Evolutionary conservation across 768 basidiomycete genomes (phyloP), one percentile per base, ranked within the genome.

Genomic region (Serendipita sp.): DNA sequence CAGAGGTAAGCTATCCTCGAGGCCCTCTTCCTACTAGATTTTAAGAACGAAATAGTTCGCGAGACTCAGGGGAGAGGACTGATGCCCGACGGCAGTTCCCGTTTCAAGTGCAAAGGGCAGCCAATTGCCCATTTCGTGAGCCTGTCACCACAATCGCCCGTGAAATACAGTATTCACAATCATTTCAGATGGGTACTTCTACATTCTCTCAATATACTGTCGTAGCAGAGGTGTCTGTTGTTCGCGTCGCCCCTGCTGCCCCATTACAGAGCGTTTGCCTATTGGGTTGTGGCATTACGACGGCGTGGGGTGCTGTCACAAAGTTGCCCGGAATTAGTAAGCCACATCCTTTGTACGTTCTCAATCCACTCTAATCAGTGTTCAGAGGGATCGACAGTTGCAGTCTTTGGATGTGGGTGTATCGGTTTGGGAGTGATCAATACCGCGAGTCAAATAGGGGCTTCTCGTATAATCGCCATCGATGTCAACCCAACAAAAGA

Each of bases 141-240:
- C 76, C 4, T 45, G 26, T 43, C 24, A 13, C n/a, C n/a, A n/a
- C n/a, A n/a, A n/a, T n/a, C 44, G 31, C 64, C 14, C n/a, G 14
- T 44, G 22, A 28, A n/a, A 13, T 44, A 13, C 63, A 31, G 33
- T 20, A 22, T 17, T 51, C 22, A 38, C 14, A 38, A 38, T 7
- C 38, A 7, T 56, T 61, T 38, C 63, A 96, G 93, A 99, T 98
- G 96, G 96, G 96, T 44, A 91, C 88, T 28, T 98, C 95, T 33
- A 95, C 96, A 2, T 99, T 99, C 78, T 96, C 95, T n/a, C 94
- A 98, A 72, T 99, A 98, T 78, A 96, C 96, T 5, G 96, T 99
- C 64, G 92, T 99, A 2, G 89, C 92, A 50, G 93, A 99, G 67
- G 93, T 93, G 48, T 98, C 94, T 20, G 89, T 99, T 26, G 96